Base-by-base conservation (phyloP, 768 basidiomycete species). In the Multifurca ochricompacta region DNA sequence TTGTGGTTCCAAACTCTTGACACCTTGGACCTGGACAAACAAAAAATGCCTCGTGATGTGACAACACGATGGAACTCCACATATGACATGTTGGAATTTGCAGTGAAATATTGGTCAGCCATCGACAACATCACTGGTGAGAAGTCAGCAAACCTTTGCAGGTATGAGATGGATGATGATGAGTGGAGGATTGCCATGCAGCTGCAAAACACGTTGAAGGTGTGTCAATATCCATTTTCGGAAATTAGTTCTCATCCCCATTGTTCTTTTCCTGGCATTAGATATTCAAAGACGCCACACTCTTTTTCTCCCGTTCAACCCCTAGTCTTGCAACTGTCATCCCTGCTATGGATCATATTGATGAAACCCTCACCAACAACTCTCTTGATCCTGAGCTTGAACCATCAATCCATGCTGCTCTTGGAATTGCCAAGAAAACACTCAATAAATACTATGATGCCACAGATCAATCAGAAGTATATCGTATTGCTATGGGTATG, bases 401-500 rank as follows among this genome's bases (percentile, higher is more conserved):
- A 35, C 27, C 4, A 25, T 53, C 68, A 10, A 66, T 71, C 36
- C 59, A 58, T 35, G 65, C 63, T 0, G 65, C 70, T 0, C 37
- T 68, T 1, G 55, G 53, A 16, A 57, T 70, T 18, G 66, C 60
- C 16, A 68, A 69, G 49, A 53, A 59, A 21, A 67, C 65, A 1
- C 51, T 72, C 6, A 70, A 70, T 54, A 51, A 60, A 21, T 71
- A 71, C 54, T 73, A 72, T 51, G 16, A 44, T 8, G 39, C 50
- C 18, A 69, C 66, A 1, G 69, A 69, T 51, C 18, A 57, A 7
- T 68, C 67, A 2, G 56, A 69, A 6, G 59, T 67, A 3, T 72
- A 67, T 52, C 48, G 62, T 2, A 66, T 71, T 53, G 68, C 68
- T 1, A 68, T 71, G 64, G 54, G 69, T 71, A 62, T 21, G 65